Evolutionary conservation across 495 filamentous ascomycete species (phyloP), one percentile per base, ranked within the genome.

Genomic region (Xylaria curta): DNA sequence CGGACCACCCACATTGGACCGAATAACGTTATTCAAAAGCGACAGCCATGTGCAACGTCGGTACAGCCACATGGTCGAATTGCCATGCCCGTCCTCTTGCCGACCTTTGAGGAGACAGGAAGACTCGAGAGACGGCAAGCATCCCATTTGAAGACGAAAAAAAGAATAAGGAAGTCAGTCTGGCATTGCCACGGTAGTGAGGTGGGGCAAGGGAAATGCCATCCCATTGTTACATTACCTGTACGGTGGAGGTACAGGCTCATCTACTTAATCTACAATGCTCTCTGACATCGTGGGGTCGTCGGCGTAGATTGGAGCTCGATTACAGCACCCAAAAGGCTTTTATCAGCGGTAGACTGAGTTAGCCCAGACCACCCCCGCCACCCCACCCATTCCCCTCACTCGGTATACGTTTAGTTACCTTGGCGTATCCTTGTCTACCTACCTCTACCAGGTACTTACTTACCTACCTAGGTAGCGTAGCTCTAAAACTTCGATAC

Each of bases 371-470:
- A 19, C 19, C 47, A 19, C 47, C 68, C 68, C 68, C 68, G 44
- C 68, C 56, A 69, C 54, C 68, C 68, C 68, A 64, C 68, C 68
- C 68, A 70, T 64, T 46, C 59, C 68, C 33, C 67, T 64, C 59
- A 70, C 42, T 56, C 66, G 66, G 66, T 44, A 59, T 49, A 51
- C 63, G 46, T 36, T 53, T 56, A 33, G 24, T 28, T 36, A 6
- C 36, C 36, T 68, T 31, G 56, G 56, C 26, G 66, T 59, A 47
- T 33, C 62, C 62, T 36, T 64, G 61, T 64, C 21, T 8, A 28
- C 19, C 58, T n/a, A n/a, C n/a, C n/a, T n/a, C n/a, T n/a, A n/a
- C n/a, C n/a, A n/a, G n/a, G n/a, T n/a, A n/a, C n/a, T n/a, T n/a
- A n/a, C n/a, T n/a, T n/a, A n/a, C n/a, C n/a, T n/a, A n/a, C n/a